A percentile compares a stretch with the other conserved stretches of the same genome.
Evolutionary conservation across 306 rosid species (phyloP).

Genomic region (Dicorynia guianensis): DNA sequence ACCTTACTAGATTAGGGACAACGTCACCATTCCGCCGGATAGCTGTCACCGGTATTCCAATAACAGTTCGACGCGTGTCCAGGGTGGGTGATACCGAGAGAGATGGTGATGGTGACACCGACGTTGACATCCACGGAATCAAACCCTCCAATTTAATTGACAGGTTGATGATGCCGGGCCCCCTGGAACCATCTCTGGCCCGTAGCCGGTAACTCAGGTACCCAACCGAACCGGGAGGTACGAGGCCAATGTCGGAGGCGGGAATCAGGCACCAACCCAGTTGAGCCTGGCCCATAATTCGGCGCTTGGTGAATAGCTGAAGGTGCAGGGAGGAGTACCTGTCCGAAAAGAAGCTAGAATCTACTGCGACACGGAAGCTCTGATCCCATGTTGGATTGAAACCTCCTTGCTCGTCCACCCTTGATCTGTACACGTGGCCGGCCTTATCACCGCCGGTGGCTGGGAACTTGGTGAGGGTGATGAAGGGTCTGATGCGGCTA

Average conservation of each 20-base stretch:
- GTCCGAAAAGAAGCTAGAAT: conserved; percentile 52
- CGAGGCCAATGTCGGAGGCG: conserved; percentile 51
- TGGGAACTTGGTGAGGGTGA: conserved; percentile 53
- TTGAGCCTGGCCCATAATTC: conserved; percentile 47
- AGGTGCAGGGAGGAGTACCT: conserved; percentile 48
- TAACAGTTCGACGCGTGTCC: conserved; percentile 52
- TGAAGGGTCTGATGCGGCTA: conserved; percentile 49
- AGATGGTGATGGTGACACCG: no score
- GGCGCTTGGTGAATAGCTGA: conserved; percentile 50
- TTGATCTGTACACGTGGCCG: conserved; percentile 43
- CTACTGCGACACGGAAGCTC: conserved; percentile 55
- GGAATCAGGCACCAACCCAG: conserved; percentile 67
- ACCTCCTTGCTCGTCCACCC: conserved; percentile 50
- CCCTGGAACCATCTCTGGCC: conserved; percentile 60
- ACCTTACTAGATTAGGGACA: no score
- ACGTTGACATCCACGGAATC: conserved; percentile 13
- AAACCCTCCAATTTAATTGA: conserved; percentile 45
- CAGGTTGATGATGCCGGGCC: conserved; percentile 52
- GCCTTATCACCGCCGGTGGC: conserved; percentile 18
- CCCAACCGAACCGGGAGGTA: conserved; percentile 39
- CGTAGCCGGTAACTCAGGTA: conserved; percentile 68
- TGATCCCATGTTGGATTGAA: conserved; percentile 52
- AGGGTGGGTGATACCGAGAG: background rate
- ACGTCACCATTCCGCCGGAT: background rate
- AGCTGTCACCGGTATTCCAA: conserved; percentile 61